A percentile compares a stretch with the other conserved stretches of the same genome.
Evolutionary conservation across 495 filamentous ascomycete genomes (phyloP).

Genomic region (Penicillium cataractarum): DNA sequence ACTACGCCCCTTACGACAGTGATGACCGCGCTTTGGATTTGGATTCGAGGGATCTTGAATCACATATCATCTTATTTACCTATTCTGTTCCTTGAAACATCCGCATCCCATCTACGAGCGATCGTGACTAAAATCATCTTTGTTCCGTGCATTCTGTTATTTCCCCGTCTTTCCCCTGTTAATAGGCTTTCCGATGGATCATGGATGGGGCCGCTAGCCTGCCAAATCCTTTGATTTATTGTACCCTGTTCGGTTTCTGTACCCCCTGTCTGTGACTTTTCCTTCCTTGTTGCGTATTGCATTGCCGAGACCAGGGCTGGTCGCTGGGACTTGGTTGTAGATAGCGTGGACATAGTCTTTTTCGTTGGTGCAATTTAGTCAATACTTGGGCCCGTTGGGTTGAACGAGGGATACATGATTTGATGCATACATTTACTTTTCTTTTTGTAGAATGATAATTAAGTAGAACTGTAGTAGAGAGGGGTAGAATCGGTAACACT

Average conservation of each 20-base stretch:
- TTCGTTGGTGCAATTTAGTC: conserved; percentile 1
- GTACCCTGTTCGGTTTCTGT: background rate
- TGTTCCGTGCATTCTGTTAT: no score
- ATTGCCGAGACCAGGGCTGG: conserved; percentile 2
- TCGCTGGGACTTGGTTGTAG: conserved; percentile 5
- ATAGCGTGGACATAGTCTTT: background rate
- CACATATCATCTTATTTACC: background rate
- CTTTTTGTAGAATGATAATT: background rate
- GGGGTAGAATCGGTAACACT: no score
- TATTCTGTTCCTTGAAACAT: no score
- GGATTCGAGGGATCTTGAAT: conserved; percentile 1
- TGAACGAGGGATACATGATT: background rate
- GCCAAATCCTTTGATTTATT: background rate
- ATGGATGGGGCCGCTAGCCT: conserved; percentile 13
- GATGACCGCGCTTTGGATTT: conserved; percentile 10
- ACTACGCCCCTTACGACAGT: conserved; percentile 24
- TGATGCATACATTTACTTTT: background rate
- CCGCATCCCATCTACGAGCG: conserved; percentile 18
- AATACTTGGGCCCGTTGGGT: background rate
- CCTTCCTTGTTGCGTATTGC: conserved; percentile 9
- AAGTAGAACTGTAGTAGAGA: background rate
- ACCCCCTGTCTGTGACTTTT: background rate
- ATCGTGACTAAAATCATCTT: conserved; percentile 12
- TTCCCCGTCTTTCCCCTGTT: conserved; percentile 1
- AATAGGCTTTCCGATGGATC: conserved; percentile 11